These are phyloP conservation scores for Kondoa malvinella DNA, from an alignment of 768 basidiomycete species.

Conservation along the genomic window DNA sequence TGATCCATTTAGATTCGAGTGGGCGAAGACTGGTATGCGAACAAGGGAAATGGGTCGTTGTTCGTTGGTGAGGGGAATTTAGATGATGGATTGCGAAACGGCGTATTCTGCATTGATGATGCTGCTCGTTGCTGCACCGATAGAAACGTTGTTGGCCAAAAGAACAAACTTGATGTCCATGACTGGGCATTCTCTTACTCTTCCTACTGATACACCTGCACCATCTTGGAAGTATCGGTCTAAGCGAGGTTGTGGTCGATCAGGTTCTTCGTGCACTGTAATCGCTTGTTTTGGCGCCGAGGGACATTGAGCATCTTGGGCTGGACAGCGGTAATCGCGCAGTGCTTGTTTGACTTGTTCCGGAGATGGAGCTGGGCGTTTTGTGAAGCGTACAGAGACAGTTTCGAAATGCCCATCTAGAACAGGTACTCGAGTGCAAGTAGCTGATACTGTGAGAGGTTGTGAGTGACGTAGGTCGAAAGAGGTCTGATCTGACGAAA, in stretches of 20 bases:
- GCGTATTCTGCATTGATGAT: conserved; percentile 64
- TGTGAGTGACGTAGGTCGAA: conserved; percentile 74
- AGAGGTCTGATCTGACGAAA: conserved; percentile 41
- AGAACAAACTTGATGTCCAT: conserved; percentile 92
- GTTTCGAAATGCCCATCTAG: conserved; percentile 87
- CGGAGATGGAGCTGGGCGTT: conserved; percentile 61
- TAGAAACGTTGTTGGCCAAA: conserved; percentile 77
- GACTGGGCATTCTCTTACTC: conserved; percentile 77
- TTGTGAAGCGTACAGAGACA: conserved; percentile 67
- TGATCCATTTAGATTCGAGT: no score
- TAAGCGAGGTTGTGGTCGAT: conserved; percentile 82
- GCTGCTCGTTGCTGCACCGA: conserved; percentile 90
- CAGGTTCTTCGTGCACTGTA: conserved; percentile 77
- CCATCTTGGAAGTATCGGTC: conserved; percentile 82
- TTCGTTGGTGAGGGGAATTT: no score
- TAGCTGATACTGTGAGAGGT: conserved; percentile 75
- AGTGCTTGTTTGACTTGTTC: conserved; percentile 77
- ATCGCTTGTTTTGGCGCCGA: conserved; percentile 71
- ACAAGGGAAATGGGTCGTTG: no score
- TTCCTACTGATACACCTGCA: conserved; percentile 74
- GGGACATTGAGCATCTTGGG: conserved; percentile 58
- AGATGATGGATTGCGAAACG: conserved; percentile 2
- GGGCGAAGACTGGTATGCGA: no score
- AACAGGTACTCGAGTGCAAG: conserved; percentile 88
- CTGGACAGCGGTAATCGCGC: conserved; percentile 53